phyloP scores from a whole-genome alignment of 345 rosid species.

The Melastoma malabathricum region DNA sequence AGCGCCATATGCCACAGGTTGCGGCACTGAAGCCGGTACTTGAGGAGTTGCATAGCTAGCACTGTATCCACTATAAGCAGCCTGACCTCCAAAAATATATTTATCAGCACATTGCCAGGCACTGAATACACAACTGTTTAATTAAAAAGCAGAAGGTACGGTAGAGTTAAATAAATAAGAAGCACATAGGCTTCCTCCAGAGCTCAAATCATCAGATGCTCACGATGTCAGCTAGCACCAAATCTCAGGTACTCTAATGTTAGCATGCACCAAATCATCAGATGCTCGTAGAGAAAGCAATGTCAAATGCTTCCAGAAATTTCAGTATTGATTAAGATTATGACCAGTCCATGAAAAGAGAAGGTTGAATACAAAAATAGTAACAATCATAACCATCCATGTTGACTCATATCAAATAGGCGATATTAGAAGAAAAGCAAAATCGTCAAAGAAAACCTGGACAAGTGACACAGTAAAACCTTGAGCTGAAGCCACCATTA shows the following conservation, averaged over 20 bases:
- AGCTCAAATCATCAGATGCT: too few relatives aligned
- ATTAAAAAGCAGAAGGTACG: neutral
- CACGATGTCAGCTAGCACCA: too few relatives aligned
- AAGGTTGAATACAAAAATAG: neutral
- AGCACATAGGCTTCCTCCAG: too few relatives aligned
- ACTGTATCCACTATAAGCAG: conserved; percentile 64
- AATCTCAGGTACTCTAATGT: too few relatives aligned
- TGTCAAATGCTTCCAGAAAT: too few relatives aligned
- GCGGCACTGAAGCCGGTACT: conserved; percentile 58
- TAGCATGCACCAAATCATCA: too few relatives aligned
- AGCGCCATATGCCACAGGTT: conserved; percentile 51
- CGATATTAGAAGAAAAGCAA: neutral
- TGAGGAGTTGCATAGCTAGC: conserved; percentile 56
- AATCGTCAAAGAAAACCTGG: neutral
- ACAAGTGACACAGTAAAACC: neutral
- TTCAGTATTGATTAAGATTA: too few relatives aligned
- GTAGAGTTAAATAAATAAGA: neutral
- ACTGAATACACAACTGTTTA: neutral
- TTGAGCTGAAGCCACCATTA: conserved; percentile 1
- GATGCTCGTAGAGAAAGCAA: too few relatives aligned
- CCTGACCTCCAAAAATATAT: conserved; percentile 22
- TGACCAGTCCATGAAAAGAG: neutral
- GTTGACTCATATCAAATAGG: neutral
- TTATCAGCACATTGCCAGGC: neutral
- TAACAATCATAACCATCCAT: neutral